Evolutionary conservation across 2,329 filamentous ascomycete species (phyloP), one percentile per base, ranked within the genome.

Genomic region (Cladosporium sp.): DNA sequence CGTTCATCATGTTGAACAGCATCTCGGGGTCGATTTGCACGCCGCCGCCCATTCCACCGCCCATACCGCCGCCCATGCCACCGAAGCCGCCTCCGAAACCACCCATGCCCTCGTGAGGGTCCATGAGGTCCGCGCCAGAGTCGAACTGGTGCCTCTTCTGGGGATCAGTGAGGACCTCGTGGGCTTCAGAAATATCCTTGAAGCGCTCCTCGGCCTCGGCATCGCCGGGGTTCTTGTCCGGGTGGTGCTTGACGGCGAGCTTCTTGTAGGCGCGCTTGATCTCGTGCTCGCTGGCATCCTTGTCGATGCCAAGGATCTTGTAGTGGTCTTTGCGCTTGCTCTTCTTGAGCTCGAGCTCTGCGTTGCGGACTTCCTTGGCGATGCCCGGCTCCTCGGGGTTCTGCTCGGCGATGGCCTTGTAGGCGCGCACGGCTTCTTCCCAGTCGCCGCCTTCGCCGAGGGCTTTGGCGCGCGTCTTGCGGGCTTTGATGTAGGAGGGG

Each of bases 231-330:
- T 98, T 99, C 87, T 99, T 99, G 82, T 99, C 95, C 2, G 95
- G 95, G 78, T 99, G 95, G 77, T 97, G 91, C 70, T 93, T 84
- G 71, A 99, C 94, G 65, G 95, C 95, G 75, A 97, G 85, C 80
- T 95, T 97, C 70, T 94, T 89, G 83, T 99, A 99, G 1, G 94
- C 95, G 82, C 93, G 94, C 85, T 98, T 99, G 83, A 99, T 95
- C 63, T 95, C 88, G 65, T 84, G 84, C 25, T 96, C 92, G 48
- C 86, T 86, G 43, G 93, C 93, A 68, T 93, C 90, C 84, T 97
- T 98, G 65, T 90, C 83, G 10, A 99, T 82, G 6, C 89, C 91
- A 62, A 99, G 87, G 70, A 98, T 97, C 86, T 97, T 97, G 84
- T 99, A 99, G 82, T 97, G 98, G 76, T 99, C 95, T 80, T 99